Evolutionary conservation across 768 basidiomycete genomes (phyloP).

Genomic region (Amyloporia xantha): DNA sequence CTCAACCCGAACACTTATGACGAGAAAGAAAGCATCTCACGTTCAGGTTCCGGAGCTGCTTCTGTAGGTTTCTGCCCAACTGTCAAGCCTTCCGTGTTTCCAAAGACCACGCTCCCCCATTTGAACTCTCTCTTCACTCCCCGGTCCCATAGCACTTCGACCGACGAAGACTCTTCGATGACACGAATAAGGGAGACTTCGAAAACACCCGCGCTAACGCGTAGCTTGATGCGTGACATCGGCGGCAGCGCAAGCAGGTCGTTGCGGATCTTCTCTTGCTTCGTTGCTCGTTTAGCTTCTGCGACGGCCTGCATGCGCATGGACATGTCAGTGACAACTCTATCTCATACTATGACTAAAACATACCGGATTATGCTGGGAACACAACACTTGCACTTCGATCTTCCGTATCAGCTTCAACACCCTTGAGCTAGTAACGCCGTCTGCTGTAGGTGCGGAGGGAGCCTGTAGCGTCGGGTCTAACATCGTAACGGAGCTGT

Average conservation of each 20-base stretch:
- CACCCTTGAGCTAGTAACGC: constrained; percentile 19
- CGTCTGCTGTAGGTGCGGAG: not conserved
- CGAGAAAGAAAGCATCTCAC: constrained; percentile 29
- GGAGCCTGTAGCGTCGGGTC: too few relatives aligned
- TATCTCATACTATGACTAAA: not conserved
- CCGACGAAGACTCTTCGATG: constrained; percentile 58
- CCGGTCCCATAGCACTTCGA: constrained; percentile 79
- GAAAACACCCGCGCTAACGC: constrained; percentile 77
- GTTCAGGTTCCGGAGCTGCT: constrained; percentile 35
- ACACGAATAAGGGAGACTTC: constrained; percentile 77
- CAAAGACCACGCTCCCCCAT: constrained; percentile 76
- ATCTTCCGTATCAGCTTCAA: constrained; percentile 69
- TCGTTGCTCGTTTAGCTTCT: constrained; percentile 67
- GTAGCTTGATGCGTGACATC: constrained; percentile 78
- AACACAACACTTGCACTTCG: constrained; percentile 72
- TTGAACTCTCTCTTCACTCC: constrained; percentile 72
- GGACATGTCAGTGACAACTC: not conserved
- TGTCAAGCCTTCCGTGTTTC: constrained; percentile 56
- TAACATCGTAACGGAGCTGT: too few relatives aligned
- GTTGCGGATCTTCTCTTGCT: constrained; percentile 64
- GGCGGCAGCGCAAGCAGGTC: constrained; percentile 65
- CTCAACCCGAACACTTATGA: not conserved
- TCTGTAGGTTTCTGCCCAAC: constrained; percentile 70
- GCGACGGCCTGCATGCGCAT: constrained; percentile 49
- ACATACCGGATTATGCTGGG: constrained; percentile 88